Percentiles rank a stretch among this genome's conserved stretches.
Conservation (phyloP, 306 rosid species). For the Rosa lucieae region DNA sequence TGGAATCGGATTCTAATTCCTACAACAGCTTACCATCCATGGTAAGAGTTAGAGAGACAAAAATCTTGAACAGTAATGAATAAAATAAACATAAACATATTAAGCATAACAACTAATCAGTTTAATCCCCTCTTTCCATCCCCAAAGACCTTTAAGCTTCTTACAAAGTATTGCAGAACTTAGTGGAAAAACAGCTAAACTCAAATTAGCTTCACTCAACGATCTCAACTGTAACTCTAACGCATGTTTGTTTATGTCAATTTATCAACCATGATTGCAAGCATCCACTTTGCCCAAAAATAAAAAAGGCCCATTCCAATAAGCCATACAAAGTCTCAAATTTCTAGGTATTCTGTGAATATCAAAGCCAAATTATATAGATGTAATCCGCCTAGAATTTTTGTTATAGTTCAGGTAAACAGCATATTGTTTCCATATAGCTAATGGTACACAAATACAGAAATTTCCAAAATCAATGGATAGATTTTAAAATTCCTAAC, state of each 20-base stretch:
- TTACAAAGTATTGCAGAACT: not conserved
- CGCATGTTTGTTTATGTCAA: not conserved
- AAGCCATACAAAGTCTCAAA: not conserved
- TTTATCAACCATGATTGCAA: not conserved
- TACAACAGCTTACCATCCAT: slow-evolving; percentile 37
- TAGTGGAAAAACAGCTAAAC: not conserved
- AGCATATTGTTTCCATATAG: not conserved
- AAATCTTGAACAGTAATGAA: slow-evolving; percentile 6
- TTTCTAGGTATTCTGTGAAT: not conserved
- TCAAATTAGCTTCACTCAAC: not conserved
- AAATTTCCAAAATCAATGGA: not conserved
- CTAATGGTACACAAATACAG: slow-evolving; percentile 1
- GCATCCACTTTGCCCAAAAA: not conserved
- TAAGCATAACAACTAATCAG: not conserved
- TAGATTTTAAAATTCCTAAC: not conserved
- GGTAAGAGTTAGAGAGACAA: slow-evolving; percentile 7
- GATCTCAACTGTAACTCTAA: not conserved
- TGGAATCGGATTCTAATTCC: slow-evolving; percentile 60
- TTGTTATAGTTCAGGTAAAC: not conserved
- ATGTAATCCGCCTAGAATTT: not conserved
- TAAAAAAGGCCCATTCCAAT: not conserved
- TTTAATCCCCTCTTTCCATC: not conserved
- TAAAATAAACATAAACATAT: not conserved
- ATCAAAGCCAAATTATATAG: not conserved
- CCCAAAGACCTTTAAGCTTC: not conserved